phyloP scores from a whole-genome alignment of 2,329 filamentous ascomycete genomes.

The Aureobasidium sp. region DNA sequence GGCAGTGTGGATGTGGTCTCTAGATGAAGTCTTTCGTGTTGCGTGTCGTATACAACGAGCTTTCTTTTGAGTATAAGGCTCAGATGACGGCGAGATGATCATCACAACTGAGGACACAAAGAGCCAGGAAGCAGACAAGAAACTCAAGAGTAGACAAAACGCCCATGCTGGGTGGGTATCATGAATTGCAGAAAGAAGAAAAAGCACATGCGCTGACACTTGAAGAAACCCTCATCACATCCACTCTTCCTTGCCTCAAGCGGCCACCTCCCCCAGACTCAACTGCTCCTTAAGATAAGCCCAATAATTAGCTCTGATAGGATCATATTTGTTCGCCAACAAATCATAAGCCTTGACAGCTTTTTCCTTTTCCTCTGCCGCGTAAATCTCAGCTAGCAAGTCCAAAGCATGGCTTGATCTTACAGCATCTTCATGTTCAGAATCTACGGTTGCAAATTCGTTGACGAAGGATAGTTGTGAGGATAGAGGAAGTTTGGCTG shows the following conservation, averaged over 20 bases:
- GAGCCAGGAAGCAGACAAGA: too few species aligned
- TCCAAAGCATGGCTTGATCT: constrained; percentile 59
- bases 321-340: constrained; percentile 80
- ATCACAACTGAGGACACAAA: too few species aligned
- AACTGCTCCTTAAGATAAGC: constrained; percentile 57
- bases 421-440: constrained; percentile 41
- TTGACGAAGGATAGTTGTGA: constrained; percentile 46
- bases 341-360: constrained; percentile 64
- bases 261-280: constrained; percentile 11
- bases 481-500: constrained; percentile 46
- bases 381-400: constrained; percentile 60
- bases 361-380: constrained; percentile 43
- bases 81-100: too few species aligned
- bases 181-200: neutral
- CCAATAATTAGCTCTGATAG: constrained; percentile 88
- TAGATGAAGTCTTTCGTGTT: too few species aligned
- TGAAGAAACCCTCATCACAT: neutral
- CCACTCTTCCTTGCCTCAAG: neutral
- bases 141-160: neutral
- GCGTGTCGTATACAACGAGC: too few species aligned
- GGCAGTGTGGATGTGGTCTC: too few species aligned
- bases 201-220: too few species aligned
- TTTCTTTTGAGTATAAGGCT: neutral
- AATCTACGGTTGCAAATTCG: constrained; percentile 43
- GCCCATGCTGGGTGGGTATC: constrained; percentile 5